Evolutionary conservation across 176 grass and related monocot species (phyloP).

Genomic region (Aegilops bicornis): DNA sequence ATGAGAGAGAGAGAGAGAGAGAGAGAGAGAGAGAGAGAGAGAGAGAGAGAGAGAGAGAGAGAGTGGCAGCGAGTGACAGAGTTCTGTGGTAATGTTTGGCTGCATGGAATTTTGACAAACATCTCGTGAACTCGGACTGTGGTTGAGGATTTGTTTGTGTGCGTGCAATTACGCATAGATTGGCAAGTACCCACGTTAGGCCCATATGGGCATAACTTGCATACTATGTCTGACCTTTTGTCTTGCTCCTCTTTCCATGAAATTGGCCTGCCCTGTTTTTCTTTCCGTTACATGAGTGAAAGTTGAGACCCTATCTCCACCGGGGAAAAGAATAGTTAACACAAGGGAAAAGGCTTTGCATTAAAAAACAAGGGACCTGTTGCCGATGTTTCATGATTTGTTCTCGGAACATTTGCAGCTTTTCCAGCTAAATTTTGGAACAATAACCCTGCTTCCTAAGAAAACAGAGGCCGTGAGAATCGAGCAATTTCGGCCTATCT

Average conservation of each 20-base stretch:
- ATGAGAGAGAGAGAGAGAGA: no score
- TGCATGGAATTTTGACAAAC: constrained; percentile 56
- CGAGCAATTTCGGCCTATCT: no score
- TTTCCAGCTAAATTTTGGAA: no score
- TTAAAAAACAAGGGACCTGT: no score
- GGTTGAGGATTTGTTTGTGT: constrained; percentile 43
- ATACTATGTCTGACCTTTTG: constrained; percentile 42
- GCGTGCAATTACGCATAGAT: constrained; percentile 2
- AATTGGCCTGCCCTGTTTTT: neutral
- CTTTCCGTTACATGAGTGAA: neutral
- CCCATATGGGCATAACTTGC: constrained; percentile 28
- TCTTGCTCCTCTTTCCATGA: constrained; percentile 38
- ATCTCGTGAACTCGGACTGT: constrained; percentile 64
- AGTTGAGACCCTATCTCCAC: no score
- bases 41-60: neutral
- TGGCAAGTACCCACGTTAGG: constrained; percentile 39
- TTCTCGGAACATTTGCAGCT: no score
- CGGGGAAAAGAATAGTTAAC: no score
- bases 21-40: no score
- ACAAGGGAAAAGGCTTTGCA: no score
- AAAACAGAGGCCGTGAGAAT: no score
- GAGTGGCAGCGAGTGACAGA: neutral
- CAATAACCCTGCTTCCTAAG: no score
- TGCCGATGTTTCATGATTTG: no score
- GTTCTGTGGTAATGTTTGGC: constrained; percentile 35